phyloP scores from a whole-genome alignment of 768 basidiomycete genomes.

The Collybia nuda region DNA sequence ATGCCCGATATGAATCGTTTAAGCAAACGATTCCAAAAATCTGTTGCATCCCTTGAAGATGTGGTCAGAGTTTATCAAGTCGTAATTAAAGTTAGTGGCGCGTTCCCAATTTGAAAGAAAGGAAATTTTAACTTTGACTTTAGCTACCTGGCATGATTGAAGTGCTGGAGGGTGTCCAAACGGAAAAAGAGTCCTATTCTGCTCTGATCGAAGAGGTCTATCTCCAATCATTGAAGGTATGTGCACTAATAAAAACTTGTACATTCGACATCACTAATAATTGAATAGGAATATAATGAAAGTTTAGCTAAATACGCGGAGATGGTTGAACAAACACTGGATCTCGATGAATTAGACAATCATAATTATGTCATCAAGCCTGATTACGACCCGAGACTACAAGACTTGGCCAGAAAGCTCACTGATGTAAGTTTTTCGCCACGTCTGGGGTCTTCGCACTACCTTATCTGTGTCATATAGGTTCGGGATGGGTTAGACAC shows the following conservation, averaged over 20 bases:
- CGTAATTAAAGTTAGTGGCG: slow-evolving; percentile 63
- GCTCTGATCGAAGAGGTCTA: slow-evolving; percentile 70
- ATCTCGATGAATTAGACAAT: slow-evolving; percentile 79
- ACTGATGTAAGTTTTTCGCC: slow-evolving; percentile 37
- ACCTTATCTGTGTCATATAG: slow-evolving; percentile 20
- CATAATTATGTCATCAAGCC: slow-evolving; percentile 93
- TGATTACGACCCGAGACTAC: slow-evolving; percentile 80
- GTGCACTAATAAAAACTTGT: slow-evolving; percentile 6
- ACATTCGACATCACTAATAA: no score
- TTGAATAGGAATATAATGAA: slow-evolving; percentile 56
- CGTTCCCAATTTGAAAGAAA: background rate
- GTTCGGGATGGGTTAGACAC: slow-evolving; percentile 79
- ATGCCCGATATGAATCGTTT: slow-evolving; percentile 96
- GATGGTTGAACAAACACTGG: slow-evolving; percentile 96
- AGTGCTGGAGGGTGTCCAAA: slow-evolving; percentile 49
- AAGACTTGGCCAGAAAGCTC: slow-evolving; percentile 68
- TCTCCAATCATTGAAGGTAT: slow-evolving; percentile 57
- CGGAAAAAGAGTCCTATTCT: slow-evolving; percentile 42
- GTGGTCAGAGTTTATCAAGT: slow-evolving; percentile 97
- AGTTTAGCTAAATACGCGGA: slow-evolving; percentile 79
- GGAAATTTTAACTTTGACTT: background rate
- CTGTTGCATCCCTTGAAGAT: slow-evolving; percentile 84
- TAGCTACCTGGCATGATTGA: slow-evolving; percentile 79
- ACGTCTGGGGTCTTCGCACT: background rate
- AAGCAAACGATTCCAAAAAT: slow-evolving; percentile 87